Evolutionary conservation across 2,329 filamentous ascomycete species (phyloP), one percentile per base, ranked within the genome.

Genomic region (Verticillium albo-atrum): DNA sequence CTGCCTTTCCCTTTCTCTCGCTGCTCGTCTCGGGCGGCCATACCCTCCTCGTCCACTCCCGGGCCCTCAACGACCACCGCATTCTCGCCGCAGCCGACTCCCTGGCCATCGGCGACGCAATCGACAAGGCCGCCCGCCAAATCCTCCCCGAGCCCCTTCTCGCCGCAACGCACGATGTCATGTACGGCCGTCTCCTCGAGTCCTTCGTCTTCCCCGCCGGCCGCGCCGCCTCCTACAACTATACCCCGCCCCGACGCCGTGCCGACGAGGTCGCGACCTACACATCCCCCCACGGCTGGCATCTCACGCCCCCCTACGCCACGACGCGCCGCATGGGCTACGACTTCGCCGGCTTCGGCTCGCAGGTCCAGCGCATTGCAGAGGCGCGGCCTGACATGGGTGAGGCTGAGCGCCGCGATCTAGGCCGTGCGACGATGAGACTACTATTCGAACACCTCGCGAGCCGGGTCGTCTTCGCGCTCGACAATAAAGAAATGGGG

Each of bases 1-100:
- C 89, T 0, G 68, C 74, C 1, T 97, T 96, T 66, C 94, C 95
- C 1, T 97, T 97, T 71, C 79, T 97, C 34, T 93, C 91, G 0
- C 80, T 97, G 6, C 87, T 99, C 54, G 91, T 95, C 17, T 97
- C 92, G 0, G 95, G 95, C 37, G 95, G 95, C 1, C 94, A 99
- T 76, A 94, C 93, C 0, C 85, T 96, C 71, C 85, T 99, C 23
- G 85, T 97, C 47, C 84, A 89, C 68, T 96, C 92, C 7, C 77
- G 77, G 42, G 81, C 81, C 3, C 77, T 95, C 2, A 85, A 81
- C 27, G 78, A 87, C 27, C 94, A 98, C 73, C 76, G 79, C 54
- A 85, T 96, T 60, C 75, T 98, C 27, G 92, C 89, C 20, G 79
- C 83, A 17, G 89, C 90, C 0, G 75, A 75, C n/a, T 92, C 96